These are phyloP conservation scores for Funneliformis mosseae DNA, from an alignment of 192 early-diverging fungal genomes.

Conservation along the genomic window DNA sequence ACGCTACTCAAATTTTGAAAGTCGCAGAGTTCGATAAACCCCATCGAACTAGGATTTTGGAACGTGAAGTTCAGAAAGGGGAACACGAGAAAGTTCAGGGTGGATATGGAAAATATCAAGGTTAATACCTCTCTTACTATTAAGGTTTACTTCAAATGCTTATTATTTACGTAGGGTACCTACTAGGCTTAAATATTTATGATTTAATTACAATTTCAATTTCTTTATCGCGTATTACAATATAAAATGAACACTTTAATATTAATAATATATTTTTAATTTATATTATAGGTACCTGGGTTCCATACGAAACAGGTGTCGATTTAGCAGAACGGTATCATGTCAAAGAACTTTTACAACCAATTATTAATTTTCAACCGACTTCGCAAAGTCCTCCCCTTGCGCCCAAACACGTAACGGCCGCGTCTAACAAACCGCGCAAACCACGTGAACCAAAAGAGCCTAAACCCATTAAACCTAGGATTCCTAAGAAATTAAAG, in stretches of 20 bases:
- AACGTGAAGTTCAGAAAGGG: slow-evolving; percentile 85
- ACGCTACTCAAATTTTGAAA: slow-evolving; percentile 98
- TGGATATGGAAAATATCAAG: slow-evolving; percentile 98
- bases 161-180: too few species aligned
- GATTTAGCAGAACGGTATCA: slow-evolving; percentile 77
- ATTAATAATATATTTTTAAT: slow-evolving; percentile 22
- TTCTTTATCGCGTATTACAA: neutral
- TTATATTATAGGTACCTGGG: slow-evolving; percentile 61
- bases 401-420: slow-evolving; percentile 60
- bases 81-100: slow-evolving; percentile 97
- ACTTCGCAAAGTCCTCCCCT: slow-evolving; percentile 54
- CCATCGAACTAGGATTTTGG: slow-evolving; percentile 89
- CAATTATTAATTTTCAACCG: slow-evolving; percentile 80
- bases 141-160: neutral
- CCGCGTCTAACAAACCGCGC: slow-evolving; percentile 46
- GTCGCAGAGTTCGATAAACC: slow-evolving; percentile 95
- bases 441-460: slow-evolving; percentile 46
- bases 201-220: neutral
- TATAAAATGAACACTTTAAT: neutral
- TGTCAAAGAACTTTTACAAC: slow-evolving; percentile 73
- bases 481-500: slow-evolving; percentile 32
- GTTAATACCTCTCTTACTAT: slow-evolving; percentile 36
- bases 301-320: slow-evolving; percentile 85
- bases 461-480: slow-evolving; percentile 43
- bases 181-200: neutral